These are phyloP conservation scores for Lentinula sp. DNA, from an alignment of 768 basidiomycete genomes.

Conservation along the genomic window DNA sequence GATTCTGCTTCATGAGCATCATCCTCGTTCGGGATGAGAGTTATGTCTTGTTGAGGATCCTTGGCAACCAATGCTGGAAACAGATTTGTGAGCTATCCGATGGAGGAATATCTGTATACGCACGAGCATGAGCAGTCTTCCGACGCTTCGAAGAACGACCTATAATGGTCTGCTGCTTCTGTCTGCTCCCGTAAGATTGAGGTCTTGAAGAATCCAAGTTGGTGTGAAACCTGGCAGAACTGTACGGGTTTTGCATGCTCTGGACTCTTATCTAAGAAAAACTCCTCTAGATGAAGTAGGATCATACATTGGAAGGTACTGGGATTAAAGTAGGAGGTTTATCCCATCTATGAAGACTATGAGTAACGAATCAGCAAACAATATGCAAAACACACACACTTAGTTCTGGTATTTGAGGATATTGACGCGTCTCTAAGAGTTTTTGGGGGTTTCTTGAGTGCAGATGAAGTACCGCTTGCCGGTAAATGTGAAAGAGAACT, in stretches of 20 bases:
- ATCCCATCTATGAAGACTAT: background rate
- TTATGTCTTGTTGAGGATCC: background rate
- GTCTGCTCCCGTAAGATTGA: background rate
- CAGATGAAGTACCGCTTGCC: background rate
- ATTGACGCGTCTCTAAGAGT: constrained; percentile 3
- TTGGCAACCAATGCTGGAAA: background rate
- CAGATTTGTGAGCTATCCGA: background rate
- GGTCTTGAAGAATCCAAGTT: background rate
- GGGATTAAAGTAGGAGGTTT: background rate
- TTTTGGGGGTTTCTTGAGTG: background rate
- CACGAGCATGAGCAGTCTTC: background rate
- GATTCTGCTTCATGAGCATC: background rate
- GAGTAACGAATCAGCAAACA: background rate
- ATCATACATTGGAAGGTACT: background rate
- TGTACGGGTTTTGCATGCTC: background rate
- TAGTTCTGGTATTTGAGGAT: background rate
- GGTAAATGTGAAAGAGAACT: background rate
- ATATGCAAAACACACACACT: background rate
- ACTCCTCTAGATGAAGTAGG: background rate
- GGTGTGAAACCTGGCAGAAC: background rate
- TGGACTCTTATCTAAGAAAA: background rate
- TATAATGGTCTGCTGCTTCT: background rate
- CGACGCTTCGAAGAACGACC: background rate
- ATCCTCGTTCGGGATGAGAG: background rate
- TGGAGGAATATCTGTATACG: background rate